These are phyloP conservation scores for Pichiaceae sp. DNA, from an alignment of 1,139 yeast genomes.

Conservation along the genomic window DNA sequence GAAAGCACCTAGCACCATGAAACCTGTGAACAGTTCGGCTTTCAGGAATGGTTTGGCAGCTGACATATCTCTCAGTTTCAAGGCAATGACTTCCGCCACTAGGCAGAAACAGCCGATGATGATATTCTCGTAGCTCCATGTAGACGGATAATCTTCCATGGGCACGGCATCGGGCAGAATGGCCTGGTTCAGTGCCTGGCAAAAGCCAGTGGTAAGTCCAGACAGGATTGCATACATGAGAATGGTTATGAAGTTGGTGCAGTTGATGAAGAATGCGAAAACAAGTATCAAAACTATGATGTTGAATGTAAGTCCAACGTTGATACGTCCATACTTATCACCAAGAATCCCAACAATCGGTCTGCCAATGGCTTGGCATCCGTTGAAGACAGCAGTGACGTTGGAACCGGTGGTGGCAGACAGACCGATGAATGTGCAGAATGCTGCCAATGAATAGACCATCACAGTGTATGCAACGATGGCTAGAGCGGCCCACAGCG, in stretches of 20 bases:
- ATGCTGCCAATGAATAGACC: constrained; percentile 43
- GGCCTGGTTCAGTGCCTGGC: constrained; percentile 4
- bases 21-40: constrained; percentile 3
- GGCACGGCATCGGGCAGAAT: constrained; percentile 4
- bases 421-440: constrained; percentile 41
- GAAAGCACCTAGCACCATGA: constrained; percentile 1
- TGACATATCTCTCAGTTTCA: constrained; percentile 1
- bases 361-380: constrained; percentile 47
- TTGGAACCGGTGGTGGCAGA: constrained; percentile 37
- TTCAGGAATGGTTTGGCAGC: constrained; percentile 2
- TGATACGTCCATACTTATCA: constrained; percentile 42
- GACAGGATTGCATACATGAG: constrained; percentile 1
- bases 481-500: constrained; percentile 30
- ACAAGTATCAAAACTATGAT: constrained; percentile 3
- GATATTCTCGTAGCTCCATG: constrained; percentile 4
- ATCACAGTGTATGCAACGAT: constrained; percentile 33
- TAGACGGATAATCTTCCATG: constrained; percentile 3
- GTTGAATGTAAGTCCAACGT: constrained; percentile 12
- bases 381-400: constrained; percentile 42
- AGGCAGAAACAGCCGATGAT: constrained; percentile 3
- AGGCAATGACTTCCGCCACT: constrained; percentile 3
- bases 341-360: constrained; percentile 40
- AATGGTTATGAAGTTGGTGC: not conserved
- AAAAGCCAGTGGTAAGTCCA: constrained; percentile 3
- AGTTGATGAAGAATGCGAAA: constrained; percentile 4